phyloP scores from a whole-genome alignment of 768 basidiomycete species.

The Dendrothele bispora region DNA sequence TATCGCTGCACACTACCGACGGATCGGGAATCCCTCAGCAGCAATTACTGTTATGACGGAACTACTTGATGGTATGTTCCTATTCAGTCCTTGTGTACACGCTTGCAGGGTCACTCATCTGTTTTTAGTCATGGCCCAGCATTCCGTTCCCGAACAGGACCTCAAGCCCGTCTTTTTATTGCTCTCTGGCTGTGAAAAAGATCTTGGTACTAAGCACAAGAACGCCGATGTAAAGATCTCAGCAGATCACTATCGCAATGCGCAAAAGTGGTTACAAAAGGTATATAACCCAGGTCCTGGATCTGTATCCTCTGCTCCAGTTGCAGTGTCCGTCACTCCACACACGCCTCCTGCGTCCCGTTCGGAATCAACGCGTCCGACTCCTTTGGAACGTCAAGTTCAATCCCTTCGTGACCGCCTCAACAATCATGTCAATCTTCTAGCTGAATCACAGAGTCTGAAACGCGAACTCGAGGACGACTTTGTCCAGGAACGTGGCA shows the following conservation, averaged over 20 bases:
- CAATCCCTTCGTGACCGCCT: slow-evolving; percentile 37
- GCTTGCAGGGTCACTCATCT: slow-evolving; percentile 8
- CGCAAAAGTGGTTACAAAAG: slow-evolving; percentile 46
- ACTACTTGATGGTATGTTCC: slow-evolving; percentile 46
- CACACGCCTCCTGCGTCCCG: background rate
- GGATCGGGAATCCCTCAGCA: slow-evolving; percentile 42
- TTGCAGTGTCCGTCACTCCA: background rate
- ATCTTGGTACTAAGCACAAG: slow-evolving; percentile 33
- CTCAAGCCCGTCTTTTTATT: slow-evolving; percentile 53
- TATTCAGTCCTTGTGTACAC: background rate
- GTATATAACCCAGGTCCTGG: slow-evolving; percentile 38
- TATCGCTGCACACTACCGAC: slow-evolving; percentile 53
- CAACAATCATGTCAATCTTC: slow-evolving; percentile 20
- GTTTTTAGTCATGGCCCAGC: slow-evolving; percentile 38
- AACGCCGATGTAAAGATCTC: slow-evolving; percentile 25
- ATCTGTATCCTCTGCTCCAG: background rate
- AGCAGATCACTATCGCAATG: slow-evolving; percentile 36
- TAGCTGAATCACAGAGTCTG: slow-evolving; percentile 31
- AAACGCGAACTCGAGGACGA: slow-evolving; percentile 50
- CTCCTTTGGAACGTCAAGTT: slow-evolving; percentile 34
- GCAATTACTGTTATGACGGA: slow-evolving; percentile 43
- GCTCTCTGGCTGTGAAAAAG: slow-evolving; percentile 54
- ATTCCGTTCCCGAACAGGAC: slow-evolving; percentile 33
- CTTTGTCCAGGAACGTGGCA: slow-evolving; percentile 29
- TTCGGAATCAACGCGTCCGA: background rate